Conservation (phyloP, 371 early-diverging fungal genomes). For the Syncephalastrum contaminatum region DNA sequence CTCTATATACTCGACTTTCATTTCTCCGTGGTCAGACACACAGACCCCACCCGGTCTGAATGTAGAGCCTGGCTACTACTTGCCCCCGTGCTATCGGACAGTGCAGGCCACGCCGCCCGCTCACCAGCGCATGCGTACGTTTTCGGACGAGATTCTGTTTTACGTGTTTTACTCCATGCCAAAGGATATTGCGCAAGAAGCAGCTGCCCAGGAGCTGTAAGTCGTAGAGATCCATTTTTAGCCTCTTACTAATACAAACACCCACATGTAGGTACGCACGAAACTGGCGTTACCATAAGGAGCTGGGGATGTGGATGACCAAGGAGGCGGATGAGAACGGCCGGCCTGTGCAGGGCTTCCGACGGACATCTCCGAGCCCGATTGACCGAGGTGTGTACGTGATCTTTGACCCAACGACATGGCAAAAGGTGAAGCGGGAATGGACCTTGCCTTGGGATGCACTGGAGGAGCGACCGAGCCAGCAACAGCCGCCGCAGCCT, state of each 20-base stretch:
- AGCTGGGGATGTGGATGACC: constrained; percentile 80
- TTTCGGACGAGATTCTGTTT: constrained; percentile 90
- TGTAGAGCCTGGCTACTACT: constrained; percentile 71
- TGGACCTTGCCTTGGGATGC: constrained; percentile 75
- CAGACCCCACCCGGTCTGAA: constrained; percentile 43
- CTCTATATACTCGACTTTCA: constrained; percentile 75
- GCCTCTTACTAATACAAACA: background rate
- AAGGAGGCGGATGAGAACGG: constrained; percentile 51
- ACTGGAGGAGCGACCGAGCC: constrained; percentile 72
- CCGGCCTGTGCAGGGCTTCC: constrained; percentile 22
- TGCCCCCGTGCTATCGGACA: constrained; percentile 70
- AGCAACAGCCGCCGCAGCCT: constrained; percentile 6
- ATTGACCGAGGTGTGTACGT: constrained; percentile 79
- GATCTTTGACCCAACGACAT: constrained; percentile 81
- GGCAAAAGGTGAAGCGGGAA: constrained; percentile 84
- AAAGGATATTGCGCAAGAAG: constrained; percentile 81
- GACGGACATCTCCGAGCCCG: constrained; percentile 39
- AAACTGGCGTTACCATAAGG: constrained; percentile 90
- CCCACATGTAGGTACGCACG: constrained; percentile 54
- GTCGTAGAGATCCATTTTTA: background rate
- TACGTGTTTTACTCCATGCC: constrained; percentile 94
- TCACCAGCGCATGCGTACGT: constrained; percentile 60
- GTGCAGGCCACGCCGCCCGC: constrained; percentile 68
- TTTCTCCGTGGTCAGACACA: constrained; percentile 79
- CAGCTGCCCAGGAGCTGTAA: constrained; percentile 88